Percentiles rank a stretch among this genome's conserved stretches.
Evolutionary conservation across 1,139 yeast species (phyloP).

Genomic region (Blastobotrys persicus): DNA sequence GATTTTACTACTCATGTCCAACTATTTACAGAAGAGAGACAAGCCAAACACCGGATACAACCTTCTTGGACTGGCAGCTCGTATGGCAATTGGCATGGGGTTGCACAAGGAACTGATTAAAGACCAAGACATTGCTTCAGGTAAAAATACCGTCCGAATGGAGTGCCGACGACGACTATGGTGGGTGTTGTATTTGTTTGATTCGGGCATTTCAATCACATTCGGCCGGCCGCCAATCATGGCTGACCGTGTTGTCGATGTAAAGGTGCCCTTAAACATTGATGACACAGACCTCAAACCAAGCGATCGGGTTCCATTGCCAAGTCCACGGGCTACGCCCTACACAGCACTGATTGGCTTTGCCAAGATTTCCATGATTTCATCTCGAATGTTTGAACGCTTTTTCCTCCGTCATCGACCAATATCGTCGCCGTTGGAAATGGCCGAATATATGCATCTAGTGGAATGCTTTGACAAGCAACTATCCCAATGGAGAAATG

Average conservation of each 20-base stretch:
- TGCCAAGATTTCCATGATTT: slow-evolving; percentile 17
- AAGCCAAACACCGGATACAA: slow-evolving; percentile 62
- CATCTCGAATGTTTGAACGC: slow-evolving; percentile 16
- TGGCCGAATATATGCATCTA: slow-evolving; percentile 15
- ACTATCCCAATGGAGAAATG: slow-evolving; percentile 15
- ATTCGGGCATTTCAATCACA: slow-evolving; percentile 17
- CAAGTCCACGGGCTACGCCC: slow-evolving; percentile 14
- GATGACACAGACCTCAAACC: slow-evolving; percentile 14
- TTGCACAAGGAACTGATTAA: slow-evolving; percentile 47
- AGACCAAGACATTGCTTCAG: neutral
- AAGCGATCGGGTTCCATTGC: slow-evolving; percentile 14
- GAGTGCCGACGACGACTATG: slow-evolving; percentile 21
- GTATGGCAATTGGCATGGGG: slow-evolving; percentile 63
- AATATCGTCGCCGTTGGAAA: slow-evolving; percentile 9
- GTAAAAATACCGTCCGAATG: slow-evolving; percentile 12
- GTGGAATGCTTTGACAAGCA: slow-evolving; percentile 16
- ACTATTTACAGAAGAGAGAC: slow-evolving; percentile 55
- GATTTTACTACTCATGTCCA: slow-evolving; percentile 49
- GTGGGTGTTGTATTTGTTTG: slow-evolving; percentile 20
- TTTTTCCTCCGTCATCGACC: slow-evolving; percentile 13
- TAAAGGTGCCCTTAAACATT: slow-evolving; percentile 17
- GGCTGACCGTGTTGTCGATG: slow-evolving; percentile 15
- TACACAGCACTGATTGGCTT: slow-evolving; percentile 18
- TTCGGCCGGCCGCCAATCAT: slow-evolving; percentile 19
- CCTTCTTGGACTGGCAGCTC: slow-evolving; percentile 54